Base-by-base conservation (phyloP, 2,329 filamentous ascomycete species). In the Apiospora aurea region DNA sequence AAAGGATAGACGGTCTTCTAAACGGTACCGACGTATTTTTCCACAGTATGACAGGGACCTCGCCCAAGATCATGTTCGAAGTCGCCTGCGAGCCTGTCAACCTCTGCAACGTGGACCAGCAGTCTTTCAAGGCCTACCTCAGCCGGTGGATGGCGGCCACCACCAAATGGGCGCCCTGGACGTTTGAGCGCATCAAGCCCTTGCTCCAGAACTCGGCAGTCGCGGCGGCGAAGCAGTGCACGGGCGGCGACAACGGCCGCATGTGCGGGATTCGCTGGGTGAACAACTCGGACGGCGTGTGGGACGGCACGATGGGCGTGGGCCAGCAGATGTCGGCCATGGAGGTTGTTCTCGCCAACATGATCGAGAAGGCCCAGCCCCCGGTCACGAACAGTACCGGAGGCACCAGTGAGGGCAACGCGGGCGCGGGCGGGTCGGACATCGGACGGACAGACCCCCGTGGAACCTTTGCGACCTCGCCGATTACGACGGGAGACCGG, bases 261-360 rank as follows among this genome's bases (percentile, higher is more conserved):
- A 86, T 90, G 84, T 92, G 90, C 75, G 89, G 90, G 11, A 80
- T 90, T 70, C 87, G 87, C 72, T 92, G 90, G 90, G 86, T 85
- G 66, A 84, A 86, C 70, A 82, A 85, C 71, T 79, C 78, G 7
- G 57, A 80, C 0, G 80, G 81, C 0, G 80, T 80, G 11, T 92
- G 87, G 80, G 90, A 93, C 78, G 88, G 89, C 34, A 85, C 84
- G 1, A 86, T 84, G 8, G 91, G 91, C 8, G 87, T 93, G 2
- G 92, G 92, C 6, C 90, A 93, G 79, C 91, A 93, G 80, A 93
- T 94, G 91, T 86, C 89, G 1, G 90, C 89, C 2, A 83, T 93
- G 79, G 90, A 93, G 77, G 85, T 92, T 13, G 87, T 92, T 8
- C 85, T 93, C 66, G 87, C 87, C 49, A 91, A 89, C 76, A 84